Conservation (phyloP, 371 early-diverging fungal species). For the Rhizoclosmatium hyalinum region DNA sequence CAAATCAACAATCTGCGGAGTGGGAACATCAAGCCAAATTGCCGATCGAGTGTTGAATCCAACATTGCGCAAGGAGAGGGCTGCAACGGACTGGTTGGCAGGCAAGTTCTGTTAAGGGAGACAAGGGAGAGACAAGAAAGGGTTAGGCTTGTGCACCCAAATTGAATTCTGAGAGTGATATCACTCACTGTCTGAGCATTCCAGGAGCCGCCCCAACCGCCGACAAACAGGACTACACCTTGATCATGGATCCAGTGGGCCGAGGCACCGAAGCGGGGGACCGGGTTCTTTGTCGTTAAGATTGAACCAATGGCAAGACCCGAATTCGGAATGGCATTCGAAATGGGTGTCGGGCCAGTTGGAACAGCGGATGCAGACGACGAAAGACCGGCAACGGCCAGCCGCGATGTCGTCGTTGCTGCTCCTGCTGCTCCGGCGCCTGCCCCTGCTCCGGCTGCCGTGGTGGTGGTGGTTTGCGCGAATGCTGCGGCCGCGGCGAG, state of each 20-base stretch:
- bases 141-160: neutral
- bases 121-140: neutral
- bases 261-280: constrained; percentile 16
- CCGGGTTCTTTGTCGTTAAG: neutral
- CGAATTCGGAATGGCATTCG: neutral
- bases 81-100: neutral
- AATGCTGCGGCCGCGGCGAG: neutral
- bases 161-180: neutral
- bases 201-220: constrained; percentile 20
- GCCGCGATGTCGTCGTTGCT: too few species aligned
- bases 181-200: constrained; percentile 5
- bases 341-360: neutral
- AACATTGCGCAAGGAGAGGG: constrained; percentile 6
- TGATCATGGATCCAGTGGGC: constrained; percentile 22
- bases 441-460: neutral
- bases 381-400: too few species aligned
- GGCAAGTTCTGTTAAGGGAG: neutral
- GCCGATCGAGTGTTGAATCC: constrained; percentile 1
- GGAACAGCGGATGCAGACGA: too few species aligned
- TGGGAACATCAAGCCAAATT: constrained; percentile 1
- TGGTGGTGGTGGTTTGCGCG: neutral
- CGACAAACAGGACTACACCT: constrained; percentile 19
- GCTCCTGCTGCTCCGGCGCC: too few species aligned
- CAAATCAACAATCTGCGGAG: neutral
- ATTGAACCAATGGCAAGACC: neutral